Base-by-base conservation (phyloP, 345 rosid species). In the Rhodamnia rubescens region DNA sequence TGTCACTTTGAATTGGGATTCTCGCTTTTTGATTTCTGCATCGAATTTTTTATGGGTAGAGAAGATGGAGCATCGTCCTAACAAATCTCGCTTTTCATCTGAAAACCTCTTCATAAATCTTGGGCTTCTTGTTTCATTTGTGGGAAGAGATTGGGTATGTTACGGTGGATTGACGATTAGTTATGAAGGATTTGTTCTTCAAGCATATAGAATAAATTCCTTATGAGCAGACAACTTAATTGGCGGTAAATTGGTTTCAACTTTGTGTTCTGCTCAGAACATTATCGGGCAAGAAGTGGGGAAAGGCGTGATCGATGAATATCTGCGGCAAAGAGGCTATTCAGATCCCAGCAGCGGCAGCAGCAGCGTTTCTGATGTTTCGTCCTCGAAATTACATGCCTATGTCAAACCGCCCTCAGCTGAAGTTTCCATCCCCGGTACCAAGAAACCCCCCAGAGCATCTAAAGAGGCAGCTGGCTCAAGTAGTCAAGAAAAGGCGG, bases 241-340 rank as follows among this genome's bases (percentile, higher is more conserved):
- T 64, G 10, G 78, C 75, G 55, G 42, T 32, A 6, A 15, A 27
- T 55, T 80, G 24, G 24, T 56, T 51, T 81, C 22, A 13, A 50
- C 40, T 51, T 18, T 10, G 55, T 74, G 82, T 32, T 69, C 44
- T 52, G 36, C 89, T 86, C 94, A 95, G 99, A 97, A 94, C 89
- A 95, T 95, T 85, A 90, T 97, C 5, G 98, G 98, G 47, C 93
- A 88, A 86, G 95, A 97, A 86, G 92, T 89, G 8, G 98, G 97
- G 13, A 90, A 91, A 85, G 90, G 59, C 87, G 95, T 97, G 86
- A 95, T 93, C 81, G 92, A 93, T 61, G 98, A 95, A 82, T 97
- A 97, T 90, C 87, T 97, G 86, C 91, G 81, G 85, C 92, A 87
- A 74, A 94, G 97, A 90, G 98, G 98, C 85, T 88, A 93, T 86